Base-by-base conservation (phyloP, 176 grass and related monocot genomes). In the Eremochloa ophiuroides region DNA sequence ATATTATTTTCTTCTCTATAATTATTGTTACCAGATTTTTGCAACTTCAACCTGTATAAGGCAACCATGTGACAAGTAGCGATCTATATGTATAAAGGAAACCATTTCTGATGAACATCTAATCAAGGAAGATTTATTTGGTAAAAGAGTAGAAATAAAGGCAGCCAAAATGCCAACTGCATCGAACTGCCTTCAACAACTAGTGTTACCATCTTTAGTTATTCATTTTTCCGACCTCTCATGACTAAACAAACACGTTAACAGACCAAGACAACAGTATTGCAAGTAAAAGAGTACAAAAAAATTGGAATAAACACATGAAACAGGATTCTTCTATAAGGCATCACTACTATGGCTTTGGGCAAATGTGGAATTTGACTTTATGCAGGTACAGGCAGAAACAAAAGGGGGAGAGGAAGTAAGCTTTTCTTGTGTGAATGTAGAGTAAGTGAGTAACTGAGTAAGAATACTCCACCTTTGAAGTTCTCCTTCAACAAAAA, bases 401-500 rank as follows among this genome's bases (percentile, higher is more conserved):
- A 63, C 7, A 74, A 39, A 13, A 81, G 12, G 2, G 23, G 13
- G 38, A 50, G 12, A 35, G 4, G 23, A 69, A 31, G 51, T 1
- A 61, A 75, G 14, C 10, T 20, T 35, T 62, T 80, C 13, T n/a
- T n/a, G 35, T 61, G 35, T 46, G 27, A 81, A 85, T 58, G 41
- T 27, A 62, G 60, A 38, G 8, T 23, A 23, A 22, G 20, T 56
- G 53, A 25, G 16, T 23, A 23, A 22, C 51, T 56, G 53, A 25
- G 16, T 59, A 89, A 72, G 18, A 62, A 46, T 29, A 71, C 55
- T 74, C 29, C 72, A 98, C 95, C 95, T 95, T 89, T 91, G 90
- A 85, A 98, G 95, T 81, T 98, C 95, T 31, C 95, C 95, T 89
- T 93, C 84, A 59, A 89, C 93, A 86, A 98, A 98, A 71, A 98